Evolutionary conservation across 1,139 yeast genomes (phyloP).

Genomic region (Sugiyamaella xylanicola): DNA sequence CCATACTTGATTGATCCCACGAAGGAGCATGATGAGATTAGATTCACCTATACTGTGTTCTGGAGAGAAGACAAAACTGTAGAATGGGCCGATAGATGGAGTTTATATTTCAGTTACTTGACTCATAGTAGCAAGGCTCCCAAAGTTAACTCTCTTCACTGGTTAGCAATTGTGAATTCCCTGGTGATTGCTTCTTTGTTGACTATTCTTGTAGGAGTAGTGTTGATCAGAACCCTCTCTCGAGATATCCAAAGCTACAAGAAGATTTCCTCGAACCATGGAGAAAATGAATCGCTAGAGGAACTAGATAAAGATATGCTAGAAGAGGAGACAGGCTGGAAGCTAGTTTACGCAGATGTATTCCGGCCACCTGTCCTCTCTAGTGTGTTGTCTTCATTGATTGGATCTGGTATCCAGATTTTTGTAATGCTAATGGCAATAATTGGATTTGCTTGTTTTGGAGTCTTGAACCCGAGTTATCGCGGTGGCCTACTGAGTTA

Average conservation of each 20-base stretch:
- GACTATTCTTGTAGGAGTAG: constrained; percentile 64
- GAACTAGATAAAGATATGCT: constrained; percentile 36
- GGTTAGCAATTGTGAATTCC: constrained; percentile 71
- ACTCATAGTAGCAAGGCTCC: constrained; percentile 16
- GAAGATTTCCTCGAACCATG: constrained; percentile 18
- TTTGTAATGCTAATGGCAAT: constrained; percentile 66
- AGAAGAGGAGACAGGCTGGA: constrained; percentile 54
- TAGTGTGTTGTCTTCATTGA: constrained; percentile 55
- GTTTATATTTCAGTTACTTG: constrained; percentile 58
- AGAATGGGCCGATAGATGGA: constrained; percentile 75
- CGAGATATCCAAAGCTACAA: constrained; percentile 48
- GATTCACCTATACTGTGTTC: constrained; percentile 82
- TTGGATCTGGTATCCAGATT: constrained; percentile 75
- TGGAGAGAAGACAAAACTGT: constrained; percentile 82
- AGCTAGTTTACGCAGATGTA: constrained; percentile 55
- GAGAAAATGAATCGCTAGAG: constrained; percentile 23
- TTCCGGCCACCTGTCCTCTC: constrained; percentile 54
- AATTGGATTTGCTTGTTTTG: constrained; percentile 57
- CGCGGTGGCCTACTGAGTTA: constrained; percentile 68
- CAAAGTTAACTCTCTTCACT: constrained; percentile 50
- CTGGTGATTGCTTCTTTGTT: constrained; percentile 60
- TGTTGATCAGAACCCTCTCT: constrained; percentile 54
- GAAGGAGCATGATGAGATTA: constrained; percentile 47
- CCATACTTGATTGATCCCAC: constrained; percentile 38
- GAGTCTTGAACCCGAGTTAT: constrained; percentile 59